Conservation (phyloP, 2,329 filamentous ascomycete species). For the Trichoderma sp. region DNA sequence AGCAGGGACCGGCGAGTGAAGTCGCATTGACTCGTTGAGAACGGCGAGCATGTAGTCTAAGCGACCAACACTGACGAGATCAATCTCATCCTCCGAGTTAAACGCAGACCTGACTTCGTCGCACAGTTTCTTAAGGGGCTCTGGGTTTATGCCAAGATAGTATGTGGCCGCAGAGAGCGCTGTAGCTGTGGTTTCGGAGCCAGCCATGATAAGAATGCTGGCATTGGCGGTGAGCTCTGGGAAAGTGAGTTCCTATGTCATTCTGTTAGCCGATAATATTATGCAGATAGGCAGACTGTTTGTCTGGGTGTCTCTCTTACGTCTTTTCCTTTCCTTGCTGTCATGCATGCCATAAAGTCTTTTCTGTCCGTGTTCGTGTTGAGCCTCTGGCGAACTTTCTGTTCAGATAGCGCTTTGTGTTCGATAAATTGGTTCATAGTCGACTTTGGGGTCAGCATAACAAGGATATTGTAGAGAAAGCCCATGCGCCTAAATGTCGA, state of each 20-base stretch:
- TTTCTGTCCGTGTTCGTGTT: background rate
- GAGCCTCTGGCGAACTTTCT: conserved; percentile 5
- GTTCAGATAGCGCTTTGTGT: background rate
- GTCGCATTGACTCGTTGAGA: conserved; percentile 48
- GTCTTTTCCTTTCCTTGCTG: background rate
- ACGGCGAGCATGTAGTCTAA: conserved; percentile 47
- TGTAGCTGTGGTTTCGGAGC: conserved; percentile 35
- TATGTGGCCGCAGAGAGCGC: conserved; percentile 28
- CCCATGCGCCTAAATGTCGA: background rate
- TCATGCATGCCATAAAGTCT: conserved; percentile 13
- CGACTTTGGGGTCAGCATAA: background rate
- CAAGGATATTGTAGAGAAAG: background rate
- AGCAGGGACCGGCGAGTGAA: conserved; percentile 43
- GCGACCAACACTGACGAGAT: conserved; percentile 12
- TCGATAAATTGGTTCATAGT: background rate
- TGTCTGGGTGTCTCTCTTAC: background rate
- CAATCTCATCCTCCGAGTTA: conserved; percentile 20
- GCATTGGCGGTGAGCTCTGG: conserved; percentile 20
- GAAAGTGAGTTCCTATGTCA: conserved; percentile 9
- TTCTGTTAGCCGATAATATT: background rate
- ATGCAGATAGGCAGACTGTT: too few species aligned
- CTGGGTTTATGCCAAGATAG: conserved; percentile 31
- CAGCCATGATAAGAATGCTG: conserved; percentile 27
- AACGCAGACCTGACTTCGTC: conserved; percentile 31
- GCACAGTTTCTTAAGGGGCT: conserved; percentile 31